Base-by-base conservation (phyloP, 2,329 filamentous ascomycete genomes). In the Colletotrichum tofieldiae region DNA sequence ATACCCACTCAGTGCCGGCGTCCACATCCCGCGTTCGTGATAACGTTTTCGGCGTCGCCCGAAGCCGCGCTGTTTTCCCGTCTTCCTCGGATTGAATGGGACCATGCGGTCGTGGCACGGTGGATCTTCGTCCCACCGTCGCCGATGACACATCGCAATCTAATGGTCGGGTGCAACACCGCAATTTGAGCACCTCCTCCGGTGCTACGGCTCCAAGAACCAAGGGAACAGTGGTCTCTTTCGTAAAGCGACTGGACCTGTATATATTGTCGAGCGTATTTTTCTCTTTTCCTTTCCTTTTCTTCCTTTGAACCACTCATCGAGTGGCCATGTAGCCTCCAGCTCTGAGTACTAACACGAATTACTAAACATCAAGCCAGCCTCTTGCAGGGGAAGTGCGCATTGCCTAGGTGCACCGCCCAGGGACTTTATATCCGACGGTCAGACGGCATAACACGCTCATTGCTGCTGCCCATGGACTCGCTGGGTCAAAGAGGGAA, bases 1-100 rank as follows among this genome's bases (percentile, higher is more conserved):
- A 23, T n/a, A 55, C 47, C 67, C 63, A 67, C 67, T 20, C 26
- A 20, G 16, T 20, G 62, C 45, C 67, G 67, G 23, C n/a, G n/a
- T 47, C 67, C 67, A 60, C 63, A 29, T 35, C n/a, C 54, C 63
- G 63, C 43, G 11, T 47, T 49, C 18, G 16, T 37, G 18, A 35
- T 14, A 39, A 16, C 20, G n/a, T 56, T 39, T 39, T 56, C 32
- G 35, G 54, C 54, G 32, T n/a, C 35, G 54, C n/a, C 54, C 20
- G 14, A 37, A 20, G 20, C 26, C 16, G 6, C 26, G 49, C 5
- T 16, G 16, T 18, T 52, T 29, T 52, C 14, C 26, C 26, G 14
- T 29, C 26, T 23, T 32, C 14, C 14, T 12, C 49, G 14, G 49
- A 52, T 20, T 2, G 16, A 16, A 23, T 52, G 26, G 35, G 11